Conservation (phyloP, 1,284 basidiomycete species). For the Cutaneotrichosporon cavernicola region DNA sequence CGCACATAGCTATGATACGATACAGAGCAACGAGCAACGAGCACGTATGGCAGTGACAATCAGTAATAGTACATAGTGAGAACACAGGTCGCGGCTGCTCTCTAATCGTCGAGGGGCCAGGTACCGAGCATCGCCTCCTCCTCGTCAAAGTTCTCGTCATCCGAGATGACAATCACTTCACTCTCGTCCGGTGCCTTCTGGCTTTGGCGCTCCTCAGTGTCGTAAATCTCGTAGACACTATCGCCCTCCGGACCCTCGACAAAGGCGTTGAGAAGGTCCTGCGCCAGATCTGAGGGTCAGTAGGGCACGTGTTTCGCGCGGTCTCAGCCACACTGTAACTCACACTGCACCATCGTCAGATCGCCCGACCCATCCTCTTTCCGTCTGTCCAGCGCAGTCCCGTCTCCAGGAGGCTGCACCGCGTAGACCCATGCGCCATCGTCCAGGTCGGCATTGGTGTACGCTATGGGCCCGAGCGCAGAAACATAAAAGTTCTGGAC, state of each 20-base stretch:
- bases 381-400: neutral
- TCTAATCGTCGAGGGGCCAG: neutral
- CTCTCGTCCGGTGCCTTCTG: neutral
- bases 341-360: constrained; percentile 42
- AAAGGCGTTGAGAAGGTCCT: constrained; percentile 67
- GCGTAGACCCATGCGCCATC: constrained; percentile 11
- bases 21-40: neutral
- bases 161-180: constrained; percentile 1
- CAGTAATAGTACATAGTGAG: neutral
- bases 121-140: neutral
- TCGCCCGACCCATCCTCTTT: constrained; percentile 4
- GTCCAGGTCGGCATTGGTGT: constrained; percentile 60
- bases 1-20: neutral
- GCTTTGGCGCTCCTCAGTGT: constrained; percentile 8
- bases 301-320: neutral
- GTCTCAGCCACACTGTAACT: constrained; percentile 18
- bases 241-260: constrained; percentile 70
- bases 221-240: constrained; percentile 67
- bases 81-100: neutral
- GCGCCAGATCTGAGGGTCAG: constrained; percentile 60
- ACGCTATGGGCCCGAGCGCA: constrained; percentile 70
- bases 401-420: constrained; percentile 9
- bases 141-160: constrained; percentile 21
- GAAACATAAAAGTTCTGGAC: constrained; percentile 74
- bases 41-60: neutral